Base-by-base conservation (phyloP, 305 asterid species). In the Fraxinus baroniana region DNA sequence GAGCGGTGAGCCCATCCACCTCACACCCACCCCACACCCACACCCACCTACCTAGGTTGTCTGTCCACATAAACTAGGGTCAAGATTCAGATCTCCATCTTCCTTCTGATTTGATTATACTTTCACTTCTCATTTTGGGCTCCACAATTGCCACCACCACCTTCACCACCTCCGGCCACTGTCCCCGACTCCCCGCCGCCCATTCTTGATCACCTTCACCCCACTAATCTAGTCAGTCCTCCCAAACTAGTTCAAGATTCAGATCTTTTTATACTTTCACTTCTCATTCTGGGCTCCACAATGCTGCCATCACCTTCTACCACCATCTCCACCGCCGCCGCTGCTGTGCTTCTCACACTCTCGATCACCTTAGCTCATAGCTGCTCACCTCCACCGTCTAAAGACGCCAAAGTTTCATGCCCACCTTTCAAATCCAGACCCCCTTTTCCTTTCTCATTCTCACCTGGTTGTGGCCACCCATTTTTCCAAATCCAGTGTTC, bases 401-500 rank as follows among this genome's bases (percentile, higher is more conserved):
- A 49, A 44, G 24, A 80, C 83, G 17, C 49, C 86, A 32, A 24
- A 62, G 49, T 32, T 60, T 71, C 78, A 3, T 95, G 99, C 85
- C 95, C 97, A 10, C 99, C 99, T 6, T 93, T 93, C 87, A 82
- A 86, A 44, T 83, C 97, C 7, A 78, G 88, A 15, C 96, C 91
- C 72, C 86, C 91, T 32, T 94, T 89, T 82, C 99, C 98, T 1
- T 95, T 95, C 92, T 95, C 99, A 2, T 83, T 85, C 77, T 68
- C 85, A 74, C 90, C 97, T 83, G 97, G 94, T 88, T 93, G 97
- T 89, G 98, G 97, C 88, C 99, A 95, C 87, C 99, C 98, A 26
- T 88, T 89, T 0, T 95, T 95, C 89, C 97, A 91, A 86, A 76
- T 95, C 87, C 90, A 37, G 64, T 95, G 99, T 89, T 44, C 76